These are phyloP conservation scores for Sideroxylon spinosum DNA, from an alignment of 179 eudicot genomes.

Conservation along the genomic window DNA sequence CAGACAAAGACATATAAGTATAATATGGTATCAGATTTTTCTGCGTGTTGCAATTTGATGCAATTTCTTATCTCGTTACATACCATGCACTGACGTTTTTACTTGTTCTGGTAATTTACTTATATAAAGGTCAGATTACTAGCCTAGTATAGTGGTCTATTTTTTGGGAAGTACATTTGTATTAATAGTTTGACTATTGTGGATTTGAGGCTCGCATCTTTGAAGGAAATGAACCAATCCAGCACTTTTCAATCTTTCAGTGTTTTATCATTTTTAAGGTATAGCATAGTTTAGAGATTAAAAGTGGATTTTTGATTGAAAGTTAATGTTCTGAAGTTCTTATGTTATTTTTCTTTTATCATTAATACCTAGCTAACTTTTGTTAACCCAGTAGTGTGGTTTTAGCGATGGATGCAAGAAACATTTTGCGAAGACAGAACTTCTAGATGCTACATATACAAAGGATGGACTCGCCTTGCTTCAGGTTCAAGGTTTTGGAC, in stretches of 20 bases:
- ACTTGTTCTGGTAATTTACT: slow-evolving; percentile 60
- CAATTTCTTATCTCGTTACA: neutral
- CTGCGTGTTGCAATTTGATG: neutral
- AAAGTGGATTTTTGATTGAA: no score
- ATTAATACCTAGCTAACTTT: slow-evolving; percentile 12
- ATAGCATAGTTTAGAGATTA: slow-evolving; percentile 12
- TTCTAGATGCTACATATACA: slow-evolving; percentile 70
- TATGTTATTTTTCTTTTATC: neutral
- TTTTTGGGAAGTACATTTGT: slow-evolving; percentile 12
- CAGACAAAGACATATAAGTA: neutral
- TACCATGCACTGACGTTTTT: slow-evolving; percentile 36
- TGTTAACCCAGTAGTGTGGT: slow-evolving; percentile 66
- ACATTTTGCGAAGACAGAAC: slow-evolving; percentile 58
- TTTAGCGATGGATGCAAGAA: slow-evolving; percentile 82
- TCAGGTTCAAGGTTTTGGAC: slow-evolving; percentile 94
- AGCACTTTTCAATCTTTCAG: slow-evolving; percentile 83
- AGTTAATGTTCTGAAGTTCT: slow-evolving; percentile 10
- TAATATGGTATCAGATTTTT: neutral
- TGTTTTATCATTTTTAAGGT: slow-evolving; percentile 88
- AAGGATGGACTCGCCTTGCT: slow-evolving; percentile 80
- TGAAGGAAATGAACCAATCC: slow-evolving; percentile 87
- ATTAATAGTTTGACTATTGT: slow-evolving; percentile 15
- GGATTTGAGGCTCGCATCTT: slow-evolving; percentile 61
- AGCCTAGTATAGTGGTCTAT: slow-evolving; percentile 7
- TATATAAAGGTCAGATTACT: slow-evolving; percentile 8